Conservation (phyloP, 345 rosid genomes). For the Arabis hirsuta region DNA sequence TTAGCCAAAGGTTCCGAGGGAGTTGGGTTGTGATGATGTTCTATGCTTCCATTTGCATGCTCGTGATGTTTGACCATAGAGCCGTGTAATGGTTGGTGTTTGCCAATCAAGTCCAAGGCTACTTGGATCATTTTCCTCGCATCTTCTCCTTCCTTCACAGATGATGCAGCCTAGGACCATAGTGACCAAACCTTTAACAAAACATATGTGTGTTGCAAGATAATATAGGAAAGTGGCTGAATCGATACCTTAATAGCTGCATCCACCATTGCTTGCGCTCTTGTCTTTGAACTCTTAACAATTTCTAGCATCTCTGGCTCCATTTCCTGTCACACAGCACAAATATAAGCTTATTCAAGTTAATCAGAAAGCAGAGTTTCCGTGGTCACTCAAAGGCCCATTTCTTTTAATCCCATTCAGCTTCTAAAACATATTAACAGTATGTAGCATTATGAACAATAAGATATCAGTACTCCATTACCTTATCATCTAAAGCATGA, state of each 20-base stretch:
- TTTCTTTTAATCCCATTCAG: slow-evolving; percentile 2
- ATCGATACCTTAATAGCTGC: slow-evolving; percentile 75
- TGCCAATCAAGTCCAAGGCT: slow-evolving; percentile 66
- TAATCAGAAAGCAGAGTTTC: slow-evolving; percentile 34
- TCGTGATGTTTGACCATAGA: slow-evolving; percentile 49
- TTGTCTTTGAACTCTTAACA: slow-evolving; percentile 65
- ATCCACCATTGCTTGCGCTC: slow-evolving; percentile 86
- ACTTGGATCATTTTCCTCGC: slow-evolving; percentile 60
- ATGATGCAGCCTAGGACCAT: slow-evolving; percentile 68
- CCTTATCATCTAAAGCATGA: slow-evolving; percentile 66
- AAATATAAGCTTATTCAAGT: slow-evolving; percentile 43
- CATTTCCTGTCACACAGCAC: slow-evolving; percentile 56
- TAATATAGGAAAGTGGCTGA: slow-evolving; percentile 4
- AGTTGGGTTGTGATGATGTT: slow-evolving; percentile 44
- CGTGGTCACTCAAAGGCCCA: slow-evolving; percentile 17
- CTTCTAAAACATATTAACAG: slow-evolving; percentile 5
- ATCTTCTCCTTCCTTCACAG: slow-evolving; percentile 80
- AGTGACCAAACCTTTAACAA: slow-evolving; percentile 10
- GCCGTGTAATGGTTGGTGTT: slow-evolving; percentile 50
- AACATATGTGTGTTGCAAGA: slow-evolving; percentile 18
- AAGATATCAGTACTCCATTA: slow-evolving; percentile 36
- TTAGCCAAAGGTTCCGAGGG: slow-evolving; percentile 46
- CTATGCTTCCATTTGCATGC: slow-evolving; percentile 49
- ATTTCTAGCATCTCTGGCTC: slow-evolving; percentile 71
- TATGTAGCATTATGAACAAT: slow-evolving; percentile 24